Conservation (phyloP, 495 filamentous ascomycete species). For the Jackrogersella minutella region DNA sequence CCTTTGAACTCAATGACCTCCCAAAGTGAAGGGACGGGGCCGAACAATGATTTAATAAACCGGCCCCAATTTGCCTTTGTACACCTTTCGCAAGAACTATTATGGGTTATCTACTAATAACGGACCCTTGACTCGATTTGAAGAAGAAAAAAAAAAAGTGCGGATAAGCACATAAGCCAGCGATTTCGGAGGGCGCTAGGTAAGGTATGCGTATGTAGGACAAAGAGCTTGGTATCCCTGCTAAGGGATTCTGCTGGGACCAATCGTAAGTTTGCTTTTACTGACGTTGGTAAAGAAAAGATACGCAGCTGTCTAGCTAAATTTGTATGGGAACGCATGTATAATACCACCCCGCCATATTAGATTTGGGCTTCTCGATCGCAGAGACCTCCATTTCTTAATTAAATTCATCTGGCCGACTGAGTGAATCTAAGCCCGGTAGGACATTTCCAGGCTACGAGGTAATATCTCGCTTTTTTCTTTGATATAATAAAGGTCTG, state of each 20-base stretch:
- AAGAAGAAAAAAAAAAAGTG: constrained; percentile 23
- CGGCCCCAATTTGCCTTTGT: constrained; percentile 25
- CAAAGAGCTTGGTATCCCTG: background rate
- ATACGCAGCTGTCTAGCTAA: background rate
- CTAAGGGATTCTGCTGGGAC: background rate
- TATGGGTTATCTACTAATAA: background rate
- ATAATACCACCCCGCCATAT: too few relatives aligned
- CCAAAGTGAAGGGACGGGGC: constrained; percentile 23
- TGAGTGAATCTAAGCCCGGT: too few relatives aligned
- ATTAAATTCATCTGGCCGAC: too few relatives aligned
- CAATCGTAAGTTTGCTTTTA: constrained; percentile 6
- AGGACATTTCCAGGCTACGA: too few relatives aligned
- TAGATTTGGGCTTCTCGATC: too few relatives aligned
- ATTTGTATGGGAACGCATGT: background rate
- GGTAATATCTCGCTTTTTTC: too few relatives aligned
- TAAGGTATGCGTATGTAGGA: too few relatives aligned
- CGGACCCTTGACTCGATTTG: constrained; percentile 23
- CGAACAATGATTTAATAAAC: constrained; percentile 21
- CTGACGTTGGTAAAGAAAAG: background rate
- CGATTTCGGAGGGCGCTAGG: constrained; percentile 25
- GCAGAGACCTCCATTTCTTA: too few relatives aligned
- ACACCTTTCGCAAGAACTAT: constrained; percentile 4
- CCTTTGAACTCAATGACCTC: constrained; percentile 21
- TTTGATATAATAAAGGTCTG: too few relatives aligned
- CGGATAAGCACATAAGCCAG: constrained; percentile 9